Conservation (phyloP, 2,329 filamentous ascomycete genomes). For the Thielaviopsis ethacetica region DNA sequence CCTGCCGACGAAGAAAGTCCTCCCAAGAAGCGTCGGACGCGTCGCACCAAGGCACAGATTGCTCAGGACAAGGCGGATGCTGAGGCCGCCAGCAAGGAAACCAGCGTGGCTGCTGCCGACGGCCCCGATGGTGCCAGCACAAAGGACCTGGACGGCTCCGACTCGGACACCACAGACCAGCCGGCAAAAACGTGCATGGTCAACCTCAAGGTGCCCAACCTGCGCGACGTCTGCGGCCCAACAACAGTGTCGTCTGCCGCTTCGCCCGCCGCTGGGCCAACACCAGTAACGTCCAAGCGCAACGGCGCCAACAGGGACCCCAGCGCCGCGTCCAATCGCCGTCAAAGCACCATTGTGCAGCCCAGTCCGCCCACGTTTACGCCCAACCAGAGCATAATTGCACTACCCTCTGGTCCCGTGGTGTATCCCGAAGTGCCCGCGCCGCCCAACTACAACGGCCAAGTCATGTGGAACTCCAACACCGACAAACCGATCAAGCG, state of each 20-base stretch:
- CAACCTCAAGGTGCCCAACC: slow-evolving; percentile 6
- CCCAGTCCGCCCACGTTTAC: neutral
- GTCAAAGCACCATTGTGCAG: neutral
- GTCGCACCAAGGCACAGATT: slow-evolving; percentile 7
- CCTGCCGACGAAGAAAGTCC: slow-evolving; percentile 19
- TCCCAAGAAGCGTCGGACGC: slow-evolving; percentile 19
- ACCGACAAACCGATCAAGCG: slow-evolving; percentile 1
- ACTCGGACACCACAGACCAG: neutral
- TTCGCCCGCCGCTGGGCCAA: neutral
- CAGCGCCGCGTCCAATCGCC: neutral
- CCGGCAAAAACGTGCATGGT: slow-evolving; percentile 4
- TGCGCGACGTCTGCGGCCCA: slow-evolving; percentile 3
- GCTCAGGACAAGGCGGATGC: slow-evolving; percentile 8
- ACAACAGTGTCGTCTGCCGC: neutral
- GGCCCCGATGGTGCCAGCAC: neutral
- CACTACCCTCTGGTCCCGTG: slow-evolving; percentile 1
- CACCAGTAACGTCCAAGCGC: neutral
- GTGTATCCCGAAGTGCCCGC: neutral
- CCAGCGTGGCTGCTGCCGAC: neutral
- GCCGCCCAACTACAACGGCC: slow-evolving; percentile 11
- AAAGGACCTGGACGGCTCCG: neutral
- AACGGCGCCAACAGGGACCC: neutral
- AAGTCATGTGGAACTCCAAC: slow-evolving; percentile 12
- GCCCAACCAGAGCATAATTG: slow-evolving; percentile 3
- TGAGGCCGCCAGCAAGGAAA: neutral